Evolutionary conservation across 179 eudicot genomes (phyloP).

Genomic region (Spinacia oleracea): DNA sequence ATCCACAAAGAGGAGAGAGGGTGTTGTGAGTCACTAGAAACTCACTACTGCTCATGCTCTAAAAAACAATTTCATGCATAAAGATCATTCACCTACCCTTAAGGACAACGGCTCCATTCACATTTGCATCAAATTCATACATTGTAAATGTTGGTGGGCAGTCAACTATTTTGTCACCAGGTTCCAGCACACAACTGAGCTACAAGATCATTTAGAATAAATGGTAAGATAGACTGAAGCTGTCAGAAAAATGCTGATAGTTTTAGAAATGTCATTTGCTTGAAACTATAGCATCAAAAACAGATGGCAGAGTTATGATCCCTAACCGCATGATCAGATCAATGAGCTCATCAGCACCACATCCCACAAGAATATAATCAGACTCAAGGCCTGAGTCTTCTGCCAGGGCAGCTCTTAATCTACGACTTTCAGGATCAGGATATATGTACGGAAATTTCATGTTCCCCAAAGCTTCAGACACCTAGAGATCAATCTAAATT

Average conservation of each 20-base stretch:
- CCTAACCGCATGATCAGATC: constrained; percentile 98
- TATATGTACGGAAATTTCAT: constrained; percentile 88
- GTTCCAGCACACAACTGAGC: constrained; percentile 93
- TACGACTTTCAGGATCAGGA: constrained; percentile 96
- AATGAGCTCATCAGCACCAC: constrained; percentile 97
- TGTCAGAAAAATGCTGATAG: not conserved
- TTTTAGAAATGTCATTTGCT: not conserved
- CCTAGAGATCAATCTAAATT: constrained; percentile 47
- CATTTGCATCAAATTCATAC: constrained; percentile 98
- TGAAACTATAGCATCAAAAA: not conserved
- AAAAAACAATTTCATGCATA: not conserved
- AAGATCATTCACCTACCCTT: constrained; percentile 53
- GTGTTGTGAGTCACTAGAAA: too few relatives aligned
- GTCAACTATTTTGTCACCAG: constrained; percentile 92
- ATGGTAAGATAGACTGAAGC: constrained; percentile 16
- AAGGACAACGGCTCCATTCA: constrained; percentile 77
- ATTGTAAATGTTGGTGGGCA: constrained; percentile 99
- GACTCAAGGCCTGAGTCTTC: constrained; percentile 85
- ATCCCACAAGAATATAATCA: constrained; percentile 84
- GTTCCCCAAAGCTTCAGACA: constrained; percentile 77
- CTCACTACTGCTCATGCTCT: too few relatives aligned
- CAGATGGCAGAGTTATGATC: constrained; percentile 17
- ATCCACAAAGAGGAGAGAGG: too few relatives aligned
- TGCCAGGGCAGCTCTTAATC: constrained; percentile 90
- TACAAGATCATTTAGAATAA: constrained; percentile 29